Percentiles rank a stretch among this genome's conserved stretches.
phyloP scores from a whole-genome alignment of 257 asterid species.

The Misopates orontium region DNA sequence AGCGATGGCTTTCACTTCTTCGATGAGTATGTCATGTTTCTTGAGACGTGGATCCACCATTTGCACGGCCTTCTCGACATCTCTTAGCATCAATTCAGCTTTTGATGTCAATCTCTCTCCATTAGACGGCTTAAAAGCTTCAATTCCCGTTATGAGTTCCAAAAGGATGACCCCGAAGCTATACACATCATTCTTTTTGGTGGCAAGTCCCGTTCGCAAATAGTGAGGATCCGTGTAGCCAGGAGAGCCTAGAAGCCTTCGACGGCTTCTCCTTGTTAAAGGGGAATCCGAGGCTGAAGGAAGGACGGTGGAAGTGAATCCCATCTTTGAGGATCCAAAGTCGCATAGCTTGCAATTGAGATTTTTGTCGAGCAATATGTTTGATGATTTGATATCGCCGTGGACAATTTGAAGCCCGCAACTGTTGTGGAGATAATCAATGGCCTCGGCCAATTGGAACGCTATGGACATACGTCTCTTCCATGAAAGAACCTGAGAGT shows the following conservation, averaged over 20 bases:
- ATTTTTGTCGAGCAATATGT: conserved; percentile 49
- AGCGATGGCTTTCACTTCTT: conserved; percentile 37
- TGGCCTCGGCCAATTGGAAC: conserved; percentile 60
- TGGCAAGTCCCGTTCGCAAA: conserved; percentile 59
- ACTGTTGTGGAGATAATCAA: conserved; percentile 59
- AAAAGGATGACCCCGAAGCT: conserved; percentile 60
- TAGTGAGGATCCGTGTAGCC: conserved; percentile 80
- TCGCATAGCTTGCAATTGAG: conserved; percentile 76
- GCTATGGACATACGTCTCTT: conserved; percentile 55
- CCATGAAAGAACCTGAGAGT: conserved; percentile 44
- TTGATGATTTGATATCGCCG: conserved; percentile 72
- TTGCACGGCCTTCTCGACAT: conserved; percentile 41
- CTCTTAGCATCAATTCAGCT: conserved; percentile 43
- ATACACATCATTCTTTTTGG: conserved; percentile 66
- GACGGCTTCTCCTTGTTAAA: conserved; percentile 18
- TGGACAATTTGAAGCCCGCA: conserved; percentile 61
- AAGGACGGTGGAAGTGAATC: conserved; percentile 48
- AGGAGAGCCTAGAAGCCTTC: conserved; percentile 63
- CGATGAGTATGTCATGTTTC: conserved; percentile 35
- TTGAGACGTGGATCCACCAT: conserved; percentile 56
- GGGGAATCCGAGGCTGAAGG: conserved; percentile 33
- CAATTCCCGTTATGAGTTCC: conserved; percentile 69
- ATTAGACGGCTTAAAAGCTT: conserved; percentile 40
- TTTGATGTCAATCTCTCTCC: conserved; percentile 49
- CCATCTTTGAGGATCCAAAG: conserved; percentile 71